Evolutionary conservation across 305 asterid species (phyloP).

Genomic region (Solanum chacoense): DNA sequence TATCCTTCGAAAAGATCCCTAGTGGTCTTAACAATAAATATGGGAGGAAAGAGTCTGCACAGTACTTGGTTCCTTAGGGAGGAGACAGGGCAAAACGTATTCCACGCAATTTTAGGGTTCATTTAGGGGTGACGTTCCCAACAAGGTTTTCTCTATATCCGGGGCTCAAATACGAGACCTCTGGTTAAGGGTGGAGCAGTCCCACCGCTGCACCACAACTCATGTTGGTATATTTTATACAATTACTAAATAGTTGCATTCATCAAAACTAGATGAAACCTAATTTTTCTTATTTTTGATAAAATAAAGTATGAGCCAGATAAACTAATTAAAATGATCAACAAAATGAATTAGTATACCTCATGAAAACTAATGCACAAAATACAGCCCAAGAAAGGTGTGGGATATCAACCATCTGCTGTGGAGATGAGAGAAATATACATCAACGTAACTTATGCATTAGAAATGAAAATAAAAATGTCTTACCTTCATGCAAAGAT

Average conservation of each 20-base stretch:
- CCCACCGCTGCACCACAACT: background rate
- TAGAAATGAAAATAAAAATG: background rate
- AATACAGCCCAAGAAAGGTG: background rate
- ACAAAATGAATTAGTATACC: background rate
- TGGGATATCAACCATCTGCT: background rate
- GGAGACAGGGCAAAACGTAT: too few species aligned
- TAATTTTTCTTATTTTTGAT: background rate
- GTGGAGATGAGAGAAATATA: background rate
- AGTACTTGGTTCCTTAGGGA: background rate
- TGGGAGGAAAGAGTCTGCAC: background rate
- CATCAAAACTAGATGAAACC: background rate
- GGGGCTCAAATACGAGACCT: background rate
- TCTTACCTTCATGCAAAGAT: background rate
- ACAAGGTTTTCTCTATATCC: too few species aligned
- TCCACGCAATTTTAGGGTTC: too few species aligned
- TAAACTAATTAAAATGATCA: background rate
- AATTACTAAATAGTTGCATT: background rate
- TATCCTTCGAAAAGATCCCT: background rate
- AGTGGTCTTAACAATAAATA: background rate
- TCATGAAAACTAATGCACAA: background rate
- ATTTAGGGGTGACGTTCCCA: too few species aligned
- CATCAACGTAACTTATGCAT: background rate
- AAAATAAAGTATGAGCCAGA: background rate
- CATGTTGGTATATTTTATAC: background rate
- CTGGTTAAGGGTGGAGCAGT: background rate